phyloP scores from a whole-genome alignment of 495 filamentous ascomycete species.

The Durotheca rogersii region DNA sequence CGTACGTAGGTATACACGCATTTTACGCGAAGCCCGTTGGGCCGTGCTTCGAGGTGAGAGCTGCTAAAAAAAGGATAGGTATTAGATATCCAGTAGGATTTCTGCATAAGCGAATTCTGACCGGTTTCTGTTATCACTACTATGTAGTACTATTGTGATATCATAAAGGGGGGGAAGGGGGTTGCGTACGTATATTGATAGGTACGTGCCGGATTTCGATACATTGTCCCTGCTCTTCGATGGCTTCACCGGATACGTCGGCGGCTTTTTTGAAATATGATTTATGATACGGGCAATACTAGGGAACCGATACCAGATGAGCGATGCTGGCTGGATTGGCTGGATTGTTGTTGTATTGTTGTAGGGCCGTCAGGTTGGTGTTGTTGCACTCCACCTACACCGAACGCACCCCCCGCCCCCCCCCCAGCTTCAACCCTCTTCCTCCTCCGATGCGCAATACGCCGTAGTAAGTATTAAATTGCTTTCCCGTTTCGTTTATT shows the following conservation, averaged over 20 bases:
- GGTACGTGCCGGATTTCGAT: too few relatives aligned
- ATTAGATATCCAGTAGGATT: background rate
- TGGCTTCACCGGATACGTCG: constrained; percentile 12
- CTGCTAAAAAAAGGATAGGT: constrained; percentile 1
- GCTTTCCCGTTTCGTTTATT: constrained; percentile 15
- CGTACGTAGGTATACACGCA: constrained; percentile 1
- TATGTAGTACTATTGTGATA: too few relatives aligned
- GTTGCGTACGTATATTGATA: too few relatives aligned
- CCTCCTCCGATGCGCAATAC: too few relatives aligned
- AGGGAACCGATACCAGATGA: too few relatives aligned
- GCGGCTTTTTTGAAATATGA: constrained; percentile 23
- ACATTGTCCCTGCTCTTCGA: constrained; percentile 16
- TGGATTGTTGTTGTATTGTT: too few relatives aligned
- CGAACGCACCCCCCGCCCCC: too few relatives aligned
- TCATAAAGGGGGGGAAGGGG: too few relatives aligned
- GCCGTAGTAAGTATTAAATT: too few relatives aligned
- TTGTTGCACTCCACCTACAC: constrained; percentile 25
- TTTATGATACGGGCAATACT: too few relatives aligned
- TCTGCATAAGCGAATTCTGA: constrained; percentile 1
- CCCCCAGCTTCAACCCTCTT: too few relatives aligned
- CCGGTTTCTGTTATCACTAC: constrained; percentile 10
- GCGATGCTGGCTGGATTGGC: constrained; percentile 15
- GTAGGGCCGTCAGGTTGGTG: constrained; percentile 24
- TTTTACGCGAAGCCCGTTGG: too few relatives aligned
- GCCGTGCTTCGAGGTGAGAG: background rate